Conservation (phyloP, 805 yeast genomes). For the Candida verbasci region DNA sequence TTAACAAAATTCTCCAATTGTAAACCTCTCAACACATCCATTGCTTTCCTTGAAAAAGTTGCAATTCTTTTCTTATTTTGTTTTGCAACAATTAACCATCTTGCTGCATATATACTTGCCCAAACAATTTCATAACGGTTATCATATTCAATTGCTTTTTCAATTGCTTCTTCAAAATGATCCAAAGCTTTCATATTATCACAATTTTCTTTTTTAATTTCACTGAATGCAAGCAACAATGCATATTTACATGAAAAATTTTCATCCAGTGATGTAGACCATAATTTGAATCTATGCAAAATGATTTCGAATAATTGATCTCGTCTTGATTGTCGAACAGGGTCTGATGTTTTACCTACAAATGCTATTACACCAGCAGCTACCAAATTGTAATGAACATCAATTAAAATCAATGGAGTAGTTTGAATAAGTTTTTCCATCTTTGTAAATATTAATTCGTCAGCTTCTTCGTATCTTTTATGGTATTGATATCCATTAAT, state of each 20-base stretch:
- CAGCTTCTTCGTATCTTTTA: slow-evolving; percentile 16
- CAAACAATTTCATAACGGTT: slow-evolving; percentile 36
- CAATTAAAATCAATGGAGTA: slow-evolving; percentile 18
- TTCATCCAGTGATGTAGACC: slow-evolving; percentile 32
- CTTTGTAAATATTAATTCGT: slow-evolving; percentile 11
- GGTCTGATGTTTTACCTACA: background rate
- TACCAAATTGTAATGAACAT: slow-evolving; percentile 16
- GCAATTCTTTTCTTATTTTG: slow-evolving; percentile 28
- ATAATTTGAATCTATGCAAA: slow-evolving; percentile 22
- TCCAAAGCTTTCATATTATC: slow-evolving; percentile 39
- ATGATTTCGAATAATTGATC: slow-evolving; percentile 17
- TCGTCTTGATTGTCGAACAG: slow-evolving; percentile 11
- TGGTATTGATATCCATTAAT: background rate
- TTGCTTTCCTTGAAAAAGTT: slow-evolving; percentile 33
- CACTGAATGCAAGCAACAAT: slow-evolving; percentile 27
- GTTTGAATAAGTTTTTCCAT: slow-evolving; percentile 17
- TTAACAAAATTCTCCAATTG: slow-evolving; percentile 13
- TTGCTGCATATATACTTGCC: slow-evolving; percentile 39
- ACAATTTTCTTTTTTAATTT: slow-evolving; percentile 10
- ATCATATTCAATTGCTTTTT: slow-evolving; percentile 25
- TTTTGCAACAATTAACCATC: slow-evolving; percentile 26
- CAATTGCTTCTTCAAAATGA: slow-evolving; percentile 42
- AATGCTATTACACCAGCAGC: slow-evolving; percentile 1
- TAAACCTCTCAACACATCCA: slow-evolving; percentile 26
- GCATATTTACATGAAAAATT: slow-evolving; percentile 35